Evolutionary conservation across 2,329 filamentous ascomycete species (phyloP), one percentile per base, ranked within the genome.

Genomic region (Periglandula ipomoeae): DNA sequence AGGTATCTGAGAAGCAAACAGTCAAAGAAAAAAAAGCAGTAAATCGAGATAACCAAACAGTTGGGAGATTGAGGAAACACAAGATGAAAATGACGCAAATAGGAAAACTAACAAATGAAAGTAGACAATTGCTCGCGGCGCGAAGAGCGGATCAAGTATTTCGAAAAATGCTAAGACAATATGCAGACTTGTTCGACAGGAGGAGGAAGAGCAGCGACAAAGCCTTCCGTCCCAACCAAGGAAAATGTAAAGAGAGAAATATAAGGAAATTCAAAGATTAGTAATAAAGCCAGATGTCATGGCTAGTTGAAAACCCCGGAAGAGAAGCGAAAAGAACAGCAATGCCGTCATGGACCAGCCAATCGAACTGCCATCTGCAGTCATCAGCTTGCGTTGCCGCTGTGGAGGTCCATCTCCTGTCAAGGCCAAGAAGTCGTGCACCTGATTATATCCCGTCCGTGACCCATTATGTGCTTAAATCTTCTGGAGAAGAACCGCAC

Each of bases 261-360:
- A 49, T 27, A 23, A 38, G 34, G 17, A 23, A 46, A 67, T 63
- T 66, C 62, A 65, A 66, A 15, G 27, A 67, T 63, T 66, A n/a
- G n/a, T n/a, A 62, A 65, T 66, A 59, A 57, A 61, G 65, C 58
- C 59, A 65, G 61, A 62, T 63, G 64, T 61, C 68, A 61, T 20
- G 61, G 65, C 61, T 63, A 64, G 61, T 54, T 53, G 56, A 73
- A 61, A 57, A 58, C 56, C 57, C 51, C 56, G 64, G 73, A 67
- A 72, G 64, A 64, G 67, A 64, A 66, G 52, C 53, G 50, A 63
- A 49, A 61, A 37, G 19, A 56, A 61, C 51, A 50, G 49, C 47
- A 67, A 66, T 60, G 58, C 65, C 67, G 59, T 68, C 59, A 69
- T 75, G 72, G 72, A 69, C 73, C 73, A 75, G 73, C 73, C 73